A percentile compares a stretch with the other conserved stretches of the same genome.
Conservation (phyloP, 768 basidiomycete species). For the Sporobolomyces roseus region DNA sequence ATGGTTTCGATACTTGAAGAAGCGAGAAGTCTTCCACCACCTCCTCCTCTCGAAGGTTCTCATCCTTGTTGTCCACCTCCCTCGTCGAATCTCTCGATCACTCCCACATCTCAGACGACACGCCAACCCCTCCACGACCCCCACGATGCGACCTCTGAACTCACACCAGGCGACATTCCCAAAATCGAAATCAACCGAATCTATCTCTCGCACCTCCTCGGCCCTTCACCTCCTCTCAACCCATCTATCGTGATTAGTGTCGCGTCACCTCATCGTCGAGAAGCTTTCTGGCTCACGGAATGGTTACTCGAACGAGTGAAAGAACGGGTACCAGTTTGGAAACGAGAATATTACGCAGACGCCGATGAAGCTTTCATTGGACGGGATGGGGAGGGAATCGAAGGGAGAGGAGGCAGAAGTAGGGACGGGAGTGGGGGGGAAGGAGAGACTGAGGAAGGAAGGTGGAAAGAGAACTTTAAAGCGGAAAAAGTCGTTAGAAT, state of each 20-base stretch:
- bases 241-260: constrained; percentile 81
- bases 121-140: neutral
- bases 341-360: constrained; percentile 68
- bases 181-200: constrained; percentile 55
- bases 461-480: constrained; percentile 47
- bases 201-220: constrained; percentile 70
- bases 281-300: constrained; percentile 75
- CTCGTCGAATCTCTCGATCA: neutral
- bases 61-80: constrained; percentile 13
- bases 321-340: constrained; percentile 80
- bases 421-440: neutral
- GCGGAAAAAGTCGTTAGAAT: neutral
- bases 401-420: constrained; percentile 19
- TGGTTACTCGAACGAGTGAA: constrained; percentile 82
- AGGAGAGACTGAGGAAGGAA: neutral
- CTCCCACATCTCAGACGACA: neutral
- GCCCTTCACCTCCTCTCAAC: constrained; percentile 70
- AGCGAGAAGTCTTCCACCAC: constrained; percentile 31
- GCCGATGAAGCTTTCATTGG: constrained; percentile 8
- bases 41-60: constrained; percentile 11
- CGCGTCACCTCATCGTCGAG: constrained; percentile 75
- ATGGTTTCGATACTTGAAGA: constrained; percentile 37
- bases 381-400: constrained; percentile 27
- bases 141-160: no score
- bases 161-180: neutral